Percentiles rank a stretch among this genome's conserved stretches.
These are phyloP conservation scores for Borealophlyctis nickersoniae DNA, from an alignment of 192 early-diverging fungal species.

Conservation along the genomic window DNA sequence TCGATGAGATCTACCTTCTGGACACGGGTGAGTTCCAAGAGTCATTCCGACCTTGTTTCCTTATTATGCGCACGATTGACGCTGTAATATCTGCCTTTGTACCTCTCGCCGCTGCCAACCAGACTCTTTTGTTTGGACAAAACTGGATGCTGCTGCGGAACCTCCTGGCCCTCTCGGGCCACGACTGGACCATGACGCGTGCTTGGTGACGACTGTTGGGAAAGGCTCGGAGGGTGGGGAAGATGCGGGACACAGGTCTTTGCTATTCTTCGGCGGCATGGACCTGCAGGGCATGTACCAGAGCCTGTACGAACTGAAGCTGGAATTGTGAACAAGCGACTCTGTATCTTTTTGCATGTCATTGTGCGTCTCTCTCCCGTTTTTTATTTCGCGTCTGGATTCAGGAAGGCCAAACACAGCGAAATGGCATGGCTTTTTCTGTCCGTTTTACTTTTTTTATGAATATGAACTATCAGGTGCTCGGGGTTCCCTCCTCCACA, in stretches of 20 bases:
- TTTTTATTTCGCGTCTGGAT: too few species aligned
- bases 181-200: constrained; percentile 25
- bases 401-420: too few species aligned
- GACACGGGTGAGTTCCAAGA: constrained; percentile 31
- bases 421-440: too few species aligned
- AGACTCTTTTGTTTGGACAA: constrained; percentile 15
- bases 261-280: constrained; percentile 32
- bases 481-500: background rate
- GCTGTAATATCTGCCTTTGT: background rate
- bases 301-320: constrained; percentile 15
- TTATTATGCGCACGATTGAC: too few species aligned
- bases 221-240: background rate
- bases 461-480: too few species aligned
- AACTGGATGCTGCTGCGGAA: constrained; percentile 10
- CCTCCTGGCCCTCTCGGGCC: constrained; percentile 21
- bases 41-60: too few species aligned
- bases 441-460: too few species aligned
- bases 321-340: too few species aligned
- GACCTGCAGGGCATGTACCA: constrained; percentile 29
- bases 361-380: too few species aligned
- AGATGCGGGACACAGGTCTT: background rate
- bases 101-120: background rate
- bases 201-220: background rate
- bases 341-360: too few species aligned
- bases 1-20: constrained; percentile 24